Evolutionary conservation across 306 rosid species (phyloP).

Genomic region (Quercus aquifolioides): DNA sequence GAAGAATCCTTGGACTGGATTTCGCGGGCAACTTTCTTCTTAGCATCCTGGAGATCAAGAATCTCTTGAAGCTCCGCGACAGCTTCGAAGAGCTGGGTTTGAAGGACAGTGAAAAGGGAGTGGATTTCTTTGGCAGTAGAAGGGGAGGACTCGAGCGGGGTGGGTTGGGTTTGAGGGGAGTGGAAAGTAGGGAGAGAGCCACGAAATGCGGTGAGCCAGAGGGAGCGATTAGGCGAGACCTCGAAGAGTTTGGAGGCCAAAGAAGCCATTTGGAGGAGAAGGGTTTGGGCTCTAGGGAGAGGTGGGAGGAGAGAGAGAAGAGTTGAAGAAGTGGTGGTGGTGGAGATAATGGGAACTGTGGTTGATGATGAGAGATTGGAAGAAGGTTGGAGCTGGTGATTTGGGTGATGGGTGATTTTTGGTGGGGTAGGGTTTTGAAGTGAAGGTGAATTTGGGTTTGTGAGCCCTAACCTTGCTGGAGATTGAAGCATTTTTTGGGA

Average conservation of each 20-base stretch:
- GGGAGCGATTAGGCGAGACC: constrained; percentile 65
- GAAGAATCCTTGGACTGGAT: constrained; percentile 55
- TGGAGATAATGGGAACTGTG: background rate
- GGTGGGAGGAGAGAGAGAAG: constrained; percentile 87
- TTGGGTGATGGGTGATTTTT: constrained; percentile 56
- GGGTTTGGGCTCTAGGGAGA: constrained; percentile 81
- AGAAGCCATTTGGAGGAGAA: constrained; percentile 83
- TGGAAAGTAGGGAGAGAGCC: constrained; percentile 78
- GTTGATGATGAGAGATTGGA: background rate
- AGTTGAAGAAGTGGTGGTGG: constrained; percentile 40
- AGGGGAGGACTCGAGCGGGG: constrained; percentile 46
- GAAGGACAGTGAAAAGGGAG: constrained; percentile 58
- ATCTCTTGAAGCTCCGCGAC: constrained; percentile 92
- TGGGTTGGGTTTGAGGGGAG: constrained; percentile 47
- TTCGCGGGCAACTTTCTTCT: constrained; percentile 65
- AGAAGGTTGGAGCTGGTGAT: constrained; percentile 27
- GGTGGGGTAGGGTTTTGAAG: constrained; percentile 70
- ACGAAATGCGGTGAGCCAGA: constrained; percentile 74
- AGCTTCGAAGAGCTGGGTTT: constrained; percentile 80
- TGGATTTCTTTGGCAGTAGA: constrained; percentile 69
- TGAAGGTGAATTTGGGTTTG: constrained; percentile 77
- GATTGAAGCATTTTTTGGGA: constrained; percentile 38
- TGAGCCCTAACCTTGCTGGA: constrained; percentile 81
- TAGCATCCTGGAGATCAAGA: constrained; percentile 78
- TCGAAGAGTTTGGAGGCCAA: constrained; percentile 71